phyloP scores from a whole-genome alignment of 768 basidiomycete species.

The Lentinus brumalis region DNA sequence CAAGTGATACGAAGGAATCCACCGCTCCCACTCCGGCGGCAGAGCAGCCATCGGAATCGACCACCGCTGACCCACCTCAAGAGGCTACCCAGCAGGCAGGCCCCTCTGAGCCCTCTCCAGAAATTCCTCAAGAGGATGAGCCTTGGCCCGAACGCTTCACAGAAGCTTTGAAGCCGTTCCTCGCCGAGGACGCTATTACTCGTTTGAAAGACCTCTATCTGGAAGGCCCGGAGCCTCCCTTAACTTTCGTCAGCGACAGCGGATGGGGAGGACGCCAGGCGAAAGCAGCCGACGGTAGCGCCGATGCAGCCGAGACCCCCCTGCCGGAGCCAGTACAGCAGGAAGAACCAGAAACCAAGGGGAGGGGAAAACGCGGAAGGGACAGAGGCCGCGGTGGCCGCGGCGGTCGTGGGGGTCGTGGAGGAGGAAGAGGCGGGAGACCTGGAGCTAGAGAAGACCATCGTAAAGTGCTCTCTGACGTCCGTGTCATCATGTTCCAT shows the following conservation, averaged over 20 bases:
- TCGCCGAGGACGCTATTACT: conserved; percentile 60
- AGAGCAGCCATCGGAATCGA: not conserved
- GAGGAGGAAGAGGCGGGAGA: conserved; percentile 44
- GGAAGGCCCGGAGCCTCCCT: conserved; percentile 80
- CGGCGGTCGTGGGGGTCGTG: conserved; percentile 47
- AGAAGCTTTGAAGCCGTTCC: conserved; percentile 57
- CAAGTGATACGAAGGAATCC: too few species aligned
- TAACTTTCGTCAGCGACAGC: conserved; percentile 55
- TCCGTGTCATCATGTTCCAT: conserved; percentile 42
- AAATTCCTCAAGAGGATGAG: conserved; percentile 29
- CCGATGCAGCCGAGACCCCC: conserved; percentile 10
- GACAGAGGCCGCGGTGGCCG: conserved; percentile 47
- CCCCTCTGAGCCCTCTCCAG: not conserved
- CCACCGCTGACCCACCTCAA: not conserved
- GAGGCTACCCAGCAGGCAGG: not conserved
- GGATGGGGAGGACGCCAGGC: conserved; percentile 67
- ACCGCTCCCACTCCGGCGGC: not conserved
- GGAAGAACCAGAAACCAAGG: conserved; percentile 28
- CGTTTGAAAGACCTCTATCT: conserved; percentile 74
- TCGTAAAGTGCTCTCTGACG: conserved; percentile 80
- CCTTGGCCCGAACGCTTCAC: conserved; percentile 72
- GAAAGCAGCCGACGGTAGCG: conserved; percentile 32
- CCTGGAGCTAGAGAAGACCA: conserved; percentile 56
- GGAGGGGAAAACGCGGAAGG: conserved; percentile 44
- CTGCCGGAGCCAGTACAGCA: conserved; percentile 16